phyloP scores from a whole-genome alignment of 192 early-diverging fungal species.

The Obelidium mucronatum region DNA sequence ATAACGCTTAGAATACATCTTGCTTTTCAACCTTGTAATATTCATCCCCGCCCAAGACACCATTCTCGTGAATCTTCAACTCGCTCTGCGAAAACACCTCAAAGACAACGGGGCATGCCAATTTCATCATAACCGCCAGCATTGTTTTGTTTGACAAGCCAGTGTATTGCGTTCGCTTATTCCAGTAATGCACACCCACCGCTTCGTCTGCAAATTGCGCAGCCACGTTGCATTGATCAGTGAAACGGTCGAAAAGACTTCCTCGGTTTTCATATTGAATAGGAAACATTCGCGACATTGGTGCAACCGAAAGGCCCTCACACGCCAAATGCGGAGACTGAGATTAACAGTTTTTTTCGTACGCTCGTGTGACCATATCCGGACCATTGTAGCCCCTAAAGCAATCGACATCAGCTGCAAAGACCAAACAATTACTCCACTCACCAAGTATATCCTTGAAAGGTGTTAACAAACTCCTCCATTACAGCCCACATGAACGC shows the following conservation, averaged over 20 bases:
- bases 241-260: conserved; percentile 9
- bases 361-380: conserved; percentile 23
- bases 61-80: neutral
- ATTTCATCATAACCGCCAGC: conserved; percentile 35
- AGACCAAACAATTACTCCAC: neutral
- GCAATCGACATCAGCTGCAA: conserved; percentile 14
- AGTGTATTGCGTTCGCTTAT: conserved; percentile 28
- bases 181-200: conserved; percentile 46
- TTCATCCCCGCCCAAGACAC: neutral
- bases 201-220: conserved; percentile 14
- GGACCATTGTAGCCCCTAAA: conserved; percentile 24
- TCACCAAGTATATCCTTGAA: conserved; percentile 42
- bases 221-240: neutral
- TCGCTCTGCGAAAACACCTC: conserved; percentile 4
- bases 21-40: conserved; percentile 1
- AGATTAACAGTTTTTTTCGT: neutral
- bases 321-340: neutral
- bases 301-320: neutral
- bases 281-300: conserved; percentile 16
- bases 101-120: conserved; percentile 35
- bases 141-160: conserved; percentile 5
- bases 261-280: conserved; percentile 26
- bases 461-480: conserved; percentile 48
- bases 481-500: conserved; percentile 43
- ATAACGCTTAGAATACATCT: neutral